Base-by-base conservation (phyloP, 305 asterid species). In the Fraxinus velutina region DNA sequence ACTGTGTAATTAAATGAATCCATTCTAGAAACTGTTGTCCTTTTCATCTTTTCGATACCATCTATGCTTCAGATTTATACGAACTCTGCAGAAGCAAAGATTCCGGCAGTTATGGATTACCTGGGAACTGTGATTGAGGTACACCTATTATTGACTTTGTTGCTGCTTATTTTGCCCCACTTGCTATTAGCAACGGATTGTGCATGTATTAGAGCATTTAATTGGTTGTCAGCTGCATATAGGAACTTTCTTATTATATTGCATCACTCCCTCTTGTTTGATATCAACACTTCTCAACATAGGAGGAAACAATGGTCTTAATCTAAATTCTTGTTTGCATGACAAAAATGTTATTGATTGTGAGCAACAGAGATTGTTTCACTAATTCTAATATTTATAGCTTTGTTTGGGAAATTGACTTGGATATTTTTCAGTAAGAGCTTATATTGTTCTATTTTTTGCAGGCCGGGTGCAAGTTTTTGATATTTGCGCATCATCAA, bases 401-500 rank as follows among this genome's bases (percentile, higher is more conserved):
- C 73, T 77, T 78, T 75, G n/a, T 74, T 80, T 73, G 78, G 84
- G 72, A 66, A 73, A 13, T 68, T 39, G 44, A 30, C 64, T 79
- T 47, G 78, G 50, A 64, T 22, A 68, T 80, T 80, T 52, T 79
- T 68, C 72, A 24, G 24, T 50, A 30, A 39, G 22, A 21, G 52
- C 74, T 29, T 34, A 33, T 76, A 76, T 79, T 81, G 73, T 77
- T 32, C 47, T 76, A 78, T 79, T 80, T 57, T 88, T 77, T 85
- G 84, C 94, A 96, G 99, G 99, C 95, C 73, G 94, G 94, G 83
- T 96, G 99, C 91, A 94, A 96, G 85, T 96, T 96, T 87, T 88
- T 96, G 73, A 89, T 96, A 88, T 96, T 96, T 88, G 98, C 99
- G 0, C 95, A 96, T 87, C 98, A 96, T 88, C 97, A 87, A 71